Evolutionary conservation across 805 yeast genomes (phyloP).

Genomic region (Candida nanaspora): DNA sequence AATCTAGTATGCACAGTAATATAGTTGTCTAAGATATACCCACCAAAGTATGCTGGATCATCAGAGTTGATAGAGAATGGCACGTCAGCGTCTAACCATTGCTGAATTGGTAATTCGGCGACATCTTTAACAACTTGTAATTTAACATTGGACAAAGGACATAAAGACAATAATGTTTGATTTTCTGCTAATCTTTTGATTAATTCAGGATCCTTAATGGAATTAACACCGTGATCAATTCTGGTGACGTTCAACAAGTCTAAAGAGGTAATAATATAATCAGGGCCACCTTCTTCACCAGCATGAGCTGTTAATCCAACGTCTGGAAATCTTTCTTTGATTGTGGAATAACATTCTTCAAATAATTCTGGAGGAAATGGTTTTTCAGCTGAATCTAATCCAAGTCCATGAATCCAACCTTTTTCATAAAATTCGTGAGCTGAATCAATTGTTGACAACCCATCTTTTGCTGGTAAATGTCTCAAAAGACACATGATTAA

Average conservation of each 20-base stretch:
- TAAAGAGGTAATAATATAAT: slow-evolving; percentile 52
- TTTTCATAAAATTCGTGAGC: slow-evolving; percentile 44
- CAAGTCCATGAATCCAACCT: slow-evolving; percentile 68
- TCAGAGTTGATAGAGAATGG: slow-evolving; percentile 74
- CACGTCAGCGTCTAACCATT: slow-evolving; percentile 52
- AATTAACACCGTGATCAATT: slow-evolving; percentile 76
- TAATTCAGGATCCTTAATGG: slow-evolving; percentile 46
- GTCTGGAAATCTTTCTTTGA: slow-evolving; percentile 41
- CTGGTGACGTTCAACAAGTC: slow-evolving; percentile 56
- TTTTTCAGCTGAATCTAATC: slow-evolving; percentile 74
- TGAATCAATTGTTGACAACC: slow-evolving; percentile 47
- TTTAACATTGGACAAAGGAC: slow-evolving; percentile 74
- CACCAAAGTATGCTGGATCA: slow-evolving; percentile 81
- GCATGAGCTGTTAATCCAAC: slow-evolving; percentile 77
- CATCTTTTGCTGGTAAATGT: slow-evolving; percentile 58
- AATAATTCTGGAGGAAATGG: slow-evolving; percentile 74
- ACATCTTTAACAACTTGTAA: slow-evolving; percentile 68
- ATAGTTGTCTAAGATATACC: slow-evolving; percentile 76
- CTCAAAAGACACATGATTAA: slow-evolving; percentile 78
- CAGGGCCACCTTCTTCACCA: slow-evolving; percentile 82
- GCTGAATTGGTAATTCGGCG: slow-evolving; percentile 55
- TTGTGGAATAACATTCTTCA: slow-evolving; percentile 49
- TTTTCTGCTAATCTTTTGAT: slow-evolving; percentile 49
- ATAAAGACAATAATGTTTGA: slow-evolving; percentile 56
- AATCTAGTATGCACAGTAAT: slow-evolving; percentile 57